phyloP scores from a whole-genome alignment of 495 filamentous ascomycete genomes.

The Neurospora tetrasperma region DNA sequence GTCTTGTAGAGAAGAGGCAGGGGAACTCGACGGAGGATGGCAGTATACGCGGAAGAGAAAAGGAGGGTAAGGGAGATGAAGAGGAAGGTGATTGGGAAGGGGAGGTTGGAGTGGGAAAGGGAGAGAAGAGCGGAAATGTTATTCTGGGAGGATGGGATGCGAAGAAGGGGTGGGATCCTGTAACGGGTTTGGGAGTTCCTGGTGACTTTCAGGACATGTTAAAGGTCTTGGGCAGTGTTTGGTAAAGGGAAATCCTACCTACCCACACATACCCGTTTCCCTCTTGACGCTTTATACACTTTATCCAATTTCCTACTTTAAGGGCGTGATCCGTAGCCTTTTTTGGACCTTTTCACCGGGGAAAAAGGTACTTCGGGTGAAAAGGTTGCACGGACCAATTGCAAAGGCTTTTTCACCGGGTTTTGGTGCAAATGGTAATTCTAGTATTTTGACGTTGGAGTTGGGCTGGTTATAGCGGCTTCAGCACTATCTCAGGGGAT shows the following conservation, averaged over 20 bases:
- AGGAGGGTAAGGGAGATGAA: fast-evolving
- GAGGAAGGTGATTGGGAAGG: background rate
- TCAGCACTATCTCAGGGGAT: no score
- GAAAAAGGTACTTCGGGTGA: no score
- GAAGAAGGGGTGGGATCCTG: background rate
- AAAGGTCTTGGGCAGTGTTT: background rate
- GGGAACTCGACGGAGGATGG: background rate
- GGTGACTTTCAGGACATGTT: background rate
- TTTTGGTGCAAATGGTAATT: no score
- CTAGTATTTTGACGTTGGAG: no score
- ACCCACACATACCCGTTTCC: background rate
- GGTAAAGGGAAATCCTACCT: background rate
- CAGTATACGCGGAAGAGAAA: fast-evolving
- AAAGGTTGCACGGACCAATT: no score
- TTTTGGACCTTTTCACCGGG: no score
- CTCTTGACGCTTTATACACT: no score
- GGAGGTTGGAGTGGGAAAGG: background rate
- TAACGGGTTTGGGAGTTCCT: background rate
- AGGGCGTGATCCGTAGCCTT: no score
- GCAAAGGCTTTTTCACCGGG: no score
- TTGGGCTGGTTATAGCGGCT: no score
- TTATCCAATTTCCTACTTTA: no score
- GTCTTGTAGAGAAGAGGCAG: background rate
- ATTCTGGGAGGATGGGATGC: background rate
- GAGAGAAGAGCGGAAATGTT: background rate